Evolutionary conservation across 2,329 filamentous ascomycete genomes (phyloP), one percentile per base, ranked within the genome.

Genomic region (Calonectria henricotiae): DNA sequence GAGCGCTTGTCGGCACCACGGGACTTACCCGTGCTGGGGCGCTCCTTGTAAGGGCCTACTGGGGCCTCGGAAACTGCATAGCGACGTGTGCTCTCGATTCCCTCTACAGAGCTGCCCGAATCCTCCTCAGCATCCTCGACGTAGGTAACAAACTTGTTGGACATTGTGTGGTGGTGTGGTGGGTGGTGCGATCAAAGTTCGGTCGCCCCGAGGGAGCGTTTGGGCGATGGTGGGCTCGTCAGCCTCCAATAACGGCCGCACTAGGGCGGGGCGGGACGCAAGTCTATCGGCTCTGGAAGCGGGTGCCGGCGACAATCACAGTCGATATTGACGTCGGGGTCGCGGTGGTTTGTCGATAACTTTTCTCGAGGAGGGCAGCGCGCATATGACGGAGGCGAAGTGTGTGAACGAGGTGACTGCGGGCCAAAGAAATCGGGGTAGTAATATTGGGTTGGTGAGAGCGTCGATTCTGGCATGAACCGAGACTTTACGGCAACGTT

Each of bases 121-220:
- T 89, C 87, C 74, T 89, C 86, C 75, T 89, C 86, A 55, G 82
- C 86, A 67, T 89, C 88, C 78, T 89, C 85, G 68, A 88, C 82
- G 77, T 85, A 85, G 68, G 84, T 84, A 65, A 85, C 80, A 75
- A 81, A 73, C 62, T 70, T 75, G 74, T 80, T 77, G 67, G 85
- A 81, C 86, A 89, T 89, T 78, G 77, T 81, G 79, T 73, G 71
- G 58, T 71, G 63, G 61, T 72, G 49, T 41, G 65, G 58, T 65
- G 51, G 71, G 62, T 72, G 71, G 73, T 62, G 74, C 70, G 61
- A 74, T 68, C 63, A 71, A 68, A 68, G 74, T 75, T 74, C 67
- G 64, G 66, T 71, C 51, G 70, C 68, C 73, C 69, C 69, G 47
- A 65, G 66, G 46, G 73, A 77, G 73, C 69, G 73, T 71, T 73